Percentiles rank a stretch among this genome's conserved stretches.
Conservation (phyloP, 1,284 basidiomycete species). For the Grifola frondosa region DNA sequence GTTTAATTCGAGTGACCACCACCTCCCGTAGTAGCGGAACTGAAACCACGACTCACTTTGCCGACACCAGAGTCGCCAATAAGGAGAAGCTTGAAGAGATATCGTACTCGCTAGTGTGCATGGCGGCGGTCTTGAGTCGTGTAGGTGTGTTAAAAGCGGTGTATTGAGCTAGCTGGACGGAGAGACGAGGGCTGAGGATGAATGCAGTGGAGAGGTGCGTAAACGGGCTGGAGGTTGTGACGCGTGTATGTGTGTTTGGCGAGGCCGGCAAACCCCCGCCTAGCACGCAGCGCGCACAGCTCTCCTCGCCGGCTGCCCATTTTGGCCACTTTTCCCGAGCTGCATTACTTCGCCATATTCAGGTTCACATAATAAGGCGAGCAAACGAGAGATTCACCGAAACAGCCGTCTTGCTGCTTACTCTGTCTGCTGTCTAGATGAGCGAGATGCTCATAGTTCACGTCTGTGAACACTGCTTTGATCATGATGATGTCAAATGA, state of each 20-base stretch:
- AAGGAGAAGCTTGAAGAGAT: constrained; percentile 93
- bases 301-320: constrained; percentile 13
- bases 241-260: constrained; percentile 34
- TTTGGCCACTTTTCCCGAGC: constrained; percentile 6
- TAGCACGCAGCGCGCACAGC: constrained; percentile 18
- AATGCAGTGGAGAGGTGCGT: constrained; percentile 28
- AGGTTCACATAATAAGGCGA: too few relatives aligned
- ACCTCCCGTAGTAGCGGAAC: not conserved
- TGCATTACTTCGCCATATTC: not conserved
- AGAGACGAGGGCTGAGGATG: constrained; percentile 22
- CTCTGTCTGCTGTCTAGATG: not conserved
- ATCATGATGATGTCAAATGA: too few relatives aligned
- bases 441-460: not conserved
- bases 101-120: constrained; percentile 96
- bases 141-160: constrained; percentile 18
- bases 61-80: constrained; percentile 96
- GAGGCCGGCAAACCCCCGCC: constrained; percentile 27
- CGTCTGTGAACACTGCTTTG: too few relatives aligned
- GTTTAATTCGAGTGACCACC: not conserved
- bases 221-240: constrained; percentile 34
- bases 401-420: not conserved
- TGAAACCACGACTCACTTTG: constrained; percentile 56
- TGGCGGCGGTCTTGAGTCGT: constrained; percentile 36
- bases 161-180: constrained; percentile 21
- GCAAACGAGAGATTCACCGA: too few relatives aligned